Base-by-base conservation (phyloP, 2,329 filamentous ascomycete genomes). In the Trichophaea hybrida region DNA sequence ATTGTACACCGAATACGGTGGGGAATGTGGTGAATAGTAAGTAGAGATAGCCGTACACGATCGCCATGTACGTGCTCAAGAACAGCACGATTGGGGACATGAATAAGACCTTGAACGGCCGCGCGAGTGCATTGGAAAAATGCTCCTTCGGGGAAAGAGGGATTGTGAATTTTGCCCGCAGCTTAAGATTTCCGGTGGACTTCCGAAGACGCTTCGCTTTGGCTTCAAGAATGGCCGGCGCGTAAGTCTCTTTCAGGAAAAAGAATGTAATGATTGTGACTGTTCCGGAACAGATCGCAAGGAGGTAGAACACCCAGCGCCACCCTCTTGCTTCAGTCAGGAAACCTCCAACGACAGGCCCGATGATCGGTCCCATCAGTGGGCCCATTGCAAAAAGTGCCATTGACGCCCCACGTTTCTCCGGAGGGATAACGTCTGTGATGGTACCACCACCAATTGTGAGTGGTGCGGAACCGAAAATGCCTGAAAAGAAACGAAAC, bases 381-480 rank as follows among this genome's bases (percentile, higher is more conserved):
- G 74, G 74, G 0, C 74, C 75, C 24, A 77, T 69, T 34, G 71
- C 70, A 58, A 74, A 78, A 8, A 68, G 71, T 1, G 76, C 74
- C 79, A 84, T 82, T 56, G 79, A 78, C 2, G 73, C 71, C 8
- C 78, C 81, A 40, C 82, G 75, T 64, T 79, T 75, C 66, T 82
- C 78, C 52, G 77, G 75, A 0, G 70, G 68, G 33, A 85, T 76
- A 71, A 86, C 75, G 69, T 87, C 84, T 33, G 81, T 78, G 37
- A 87, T 81, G 2, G 80, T 80, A 24, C 82, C 82, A 37, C 80
- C 80, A 6, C 82, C 84, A 65, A 83, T 82, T 0, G 82, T 83
- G 6, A 86, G 69, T 0, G 81, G 78, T 34, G 76, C 77, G 3
- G 78, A 78, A 37, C 83, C 84, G 50, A 82, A 82, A 13, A 79